phyloP scores from a whole-genome alignment of 495 filamentous ascomycete genomes.

The Opeltia flavorubescens region DNA sequence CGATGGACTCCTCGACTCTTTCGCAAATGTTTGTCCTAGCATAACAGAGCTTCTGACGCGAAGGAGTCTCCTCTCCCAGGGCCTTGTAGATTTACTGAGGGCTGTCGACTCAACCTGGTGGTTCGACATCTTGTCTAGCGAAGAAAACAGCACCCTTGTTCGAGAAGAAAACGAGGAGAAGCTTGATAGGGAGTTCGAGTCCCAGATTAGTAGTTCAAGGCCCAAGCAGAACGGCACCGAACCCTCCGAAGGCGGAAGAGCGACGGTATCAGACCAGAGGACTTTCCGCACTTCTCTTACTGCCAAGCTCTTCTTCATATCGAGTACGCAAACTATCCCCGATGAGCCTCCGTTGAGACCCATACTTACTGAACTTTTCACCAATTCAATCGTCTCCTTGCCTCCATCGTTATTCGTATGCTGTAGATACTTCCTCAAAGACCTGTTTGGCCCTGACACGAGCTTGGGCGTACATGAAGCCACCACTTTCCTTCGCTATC shows the following conservation, averaged over 20 bases:
- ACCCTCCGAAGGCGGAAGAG: conserved; percentile 33
- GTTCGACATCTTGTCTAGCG: background rate
- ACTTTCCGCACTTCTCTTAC: conserved; percentile 24
- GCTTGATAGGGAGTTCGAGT: conserved; percentile 56
- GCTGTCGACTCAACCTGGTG: conserved; percentile 10
- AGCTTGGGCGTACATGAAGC: conserved; percentile 23
- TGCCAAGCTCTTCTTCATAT: conserved; percentile 13
- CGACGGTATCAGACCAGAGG: conserved; percentile 28
- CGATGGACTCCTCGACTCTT: conserved; percentile 20
- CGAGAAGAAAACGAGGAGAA: conserved; percentile 54
- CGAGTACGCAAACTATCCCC: background rate
- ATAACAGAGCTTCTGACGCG: background rate
- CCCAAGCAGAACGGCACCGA: conserved; percentile 17
- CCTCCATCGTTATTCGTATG: conserved; percentile 45
- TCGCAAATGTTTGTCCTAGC: conserved; percentile 19
- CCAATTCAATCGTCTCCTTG: conserved; percentile 44
- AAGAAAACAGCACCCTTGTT: background rate
- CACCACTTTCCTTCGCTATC: conserved; percentile 33
- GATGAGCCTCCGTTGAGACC: background rate
- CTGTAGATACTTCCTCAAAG: conserved; percentile 36
- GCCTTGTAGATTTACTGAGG: conserved; percentile 5
- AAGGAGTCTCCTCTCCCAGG: conserved; percentile 4
- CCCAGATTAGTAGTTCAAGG: conserved; percentile 34
- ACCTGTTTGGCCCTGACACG: conserved; percentile 23
- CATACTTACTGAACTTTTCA: conserved; percentile 21